These are phyloP conservation scores for Letharia columbiana DNA, from an alignment of 495 filamentous ascomycete species.

Conservation along the genomic window DNA sequence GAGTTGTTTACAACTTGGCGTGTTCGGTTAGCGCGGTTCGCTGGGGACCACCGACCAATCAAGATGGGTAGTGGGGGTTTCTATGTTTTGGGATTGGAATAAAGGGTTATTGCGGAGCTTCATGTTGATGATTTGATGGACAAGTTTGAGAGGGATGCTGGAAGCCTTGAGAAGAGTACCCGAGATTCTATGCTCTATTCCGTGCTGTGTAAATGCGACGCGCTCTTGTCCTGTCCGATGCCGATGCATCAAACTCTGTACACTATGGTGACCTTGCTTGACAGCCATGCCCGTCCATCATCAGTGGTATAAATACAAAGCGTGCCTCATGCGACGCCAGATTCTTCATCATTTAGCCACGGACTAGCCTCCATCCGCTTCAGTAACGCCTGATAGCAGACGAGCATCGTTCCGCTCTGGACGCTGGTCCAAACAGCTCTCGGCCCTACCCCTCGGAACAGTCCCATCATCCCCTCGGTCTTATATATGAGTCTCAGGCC, in stretches of 20 bases:
- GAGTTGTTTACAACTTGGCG: slow-evolving; percentile 23
- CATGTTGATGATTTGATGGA: neutral
- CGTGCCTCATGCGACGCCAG: slow-evolving; percentile 7
- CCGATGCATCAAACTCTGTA: neutral
- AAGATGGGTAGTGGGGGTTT: neutral
- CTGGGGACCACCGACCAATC: neutral
- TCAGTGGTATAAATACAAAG: neutral
- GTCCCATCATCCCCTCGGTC: slow-evolving; percentile 77
- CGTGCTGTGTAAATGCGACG: slow-evolving; percentile 4
- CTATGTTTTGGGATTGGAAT: neutral
- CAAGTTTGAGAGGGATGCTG: neutral
- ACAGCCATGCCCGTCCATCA: neutral
- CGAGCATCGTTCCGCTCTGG: slow-evolving; percentile 93
- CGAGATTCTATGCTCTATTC: slow-evolving; percentile 11
- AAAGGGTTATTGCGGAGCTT: neutral
- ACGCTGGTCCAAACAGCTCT: slow-evolving; percentile 96
- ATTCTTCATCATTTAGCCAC: slow-evolving; percentile 21
- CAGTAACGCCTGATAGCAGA: slow-evolving; percentile 84
- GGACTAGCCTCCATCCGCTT: slow-evolving; percentile 57
- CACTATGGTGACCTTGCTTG: neutral
- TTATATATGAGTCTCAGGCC: slow-evolving; percentile 81
- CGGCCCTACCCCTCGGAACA: slow-evolving; percentile 92
- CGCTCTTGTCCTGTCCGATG: slow-evolving; percentile 1
- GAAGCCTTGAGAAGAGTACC: neutral
- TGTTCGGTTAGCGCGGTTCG: slow-evolving; percentile 14